Base-by-base conservation (phyloP, 2,329 filamentous ascomycete species). In the Leptosphaerulina australis region DNA sequence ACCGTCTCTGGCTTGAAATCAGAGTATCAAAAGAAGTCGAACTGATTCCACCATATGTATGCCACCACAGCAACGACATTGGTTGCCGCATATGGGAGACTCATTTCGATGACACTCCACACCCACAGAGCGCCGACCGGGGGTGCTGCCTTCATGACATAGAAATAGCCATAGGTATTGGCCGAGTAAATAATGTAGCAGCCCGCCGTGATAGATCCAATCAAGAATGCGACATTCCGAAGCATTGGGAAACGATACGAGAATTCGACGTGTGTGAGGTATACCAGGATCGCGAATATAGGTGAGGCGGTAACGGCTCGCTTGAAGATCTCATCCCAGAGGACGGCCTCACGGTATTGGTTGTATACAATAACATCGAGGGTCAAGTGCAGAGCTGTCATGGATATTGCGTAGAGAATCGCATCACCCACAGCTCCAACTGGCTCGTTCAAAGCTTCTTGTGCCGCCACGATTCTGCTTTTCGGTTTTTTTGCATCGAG, bases 101-200 rank as follows among this genome's bases (percentile, higher is more conserved):
- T 82, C 74, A 97, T 81, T 76, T 99, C 94, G 36, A 97, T 81
- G 17, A 97, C 87, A 24, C 88, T 85, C 91, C 93, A 97, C 4
- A 97, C 82, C 92, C 93, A 97, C 14, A 97, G 72, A 30, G 90
- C 93, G 0, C 91, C 94, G 11, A 97, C 72, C 4, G 91, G 86
- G n/a, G 94, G 94, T 0, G 91, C 88, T 56, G 85, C 86, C 77
- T 96, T 95, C 90, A 97, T 92, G 15, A 96, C 86, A 5, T 88
- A 88, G 61, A 95, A 85, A 66, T 97, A 97, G 4, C 87, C 84
- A 58, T 86, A 83, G 22, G 79, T 81, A 66, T 97, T 97, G 20
- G 88, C 91, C 44, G 92, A 84, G 60, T 89, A 79, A 38, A 97
- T 86, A 55, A 97, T 78, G 71, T 91, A 92, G 73, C 86, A 90